Evolutionary conservation across 345 rosid species (phyloP), one percentile per base, ranked within the genome.

Genomic region (Euphorbia pulcherrima): DNA sequence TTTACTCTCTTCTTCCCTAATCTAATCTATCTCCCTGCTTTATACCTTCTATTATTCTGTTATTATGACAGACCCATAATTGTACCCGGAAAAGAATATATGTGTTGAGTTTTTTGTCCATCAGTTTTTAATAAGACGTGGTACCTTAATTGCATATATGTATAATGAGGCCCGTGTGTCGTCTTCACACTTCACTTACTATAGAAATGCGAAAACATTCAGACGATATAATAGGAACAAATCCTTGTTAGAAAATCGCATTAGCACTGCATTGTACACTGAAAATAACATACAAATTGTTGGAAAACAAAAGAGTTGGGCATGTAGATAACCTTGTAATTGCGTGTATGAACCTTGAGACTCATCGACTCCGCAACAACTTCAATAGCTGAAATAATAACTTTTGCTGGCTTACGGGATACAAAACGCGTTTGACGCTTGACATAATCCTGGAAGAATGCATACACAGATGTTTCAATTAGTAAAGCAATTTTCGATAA

Each of bases 351-450:
- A 73, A 85, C 86, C 73, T 84, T 82, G 56, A 85, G 80, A 68
- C 74, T 68, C 84, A 93, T 81, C 54, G 86, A 86, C 74, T 77
- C 68, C 7, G 96, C 94, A 83, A 81, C 91, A 71, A 81, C 82
- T 80, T 87, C 92, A 70, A 89, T 79, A 1, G 80, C 78, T 68
- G 95, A 83, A 64, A 88, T 74, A 77, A 94, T 85, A 47, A 64
- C 87, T 67, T 78, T 83, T 27, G 97, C 90, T 24, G 88, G 85
- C 60, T 78, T 78, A 62, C 86, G 80, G 66, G 94, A 92, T 30
- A 92, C 90, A 79, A 89, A 89, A 69, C 94, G 94, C 26, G 98
- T 92, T 81, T 89, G 98, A 67, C 88, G 75, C 73, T 84, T 89
- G 44, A 89, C 77, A 74, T 71, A 85, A 78, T 92, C 98, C 94